Percentiles rank a stretch among this genome's conserved stretches.
Conservation (phyloP, 1,139 yeast genomes). For the Candida frijolesensis region DNA sequence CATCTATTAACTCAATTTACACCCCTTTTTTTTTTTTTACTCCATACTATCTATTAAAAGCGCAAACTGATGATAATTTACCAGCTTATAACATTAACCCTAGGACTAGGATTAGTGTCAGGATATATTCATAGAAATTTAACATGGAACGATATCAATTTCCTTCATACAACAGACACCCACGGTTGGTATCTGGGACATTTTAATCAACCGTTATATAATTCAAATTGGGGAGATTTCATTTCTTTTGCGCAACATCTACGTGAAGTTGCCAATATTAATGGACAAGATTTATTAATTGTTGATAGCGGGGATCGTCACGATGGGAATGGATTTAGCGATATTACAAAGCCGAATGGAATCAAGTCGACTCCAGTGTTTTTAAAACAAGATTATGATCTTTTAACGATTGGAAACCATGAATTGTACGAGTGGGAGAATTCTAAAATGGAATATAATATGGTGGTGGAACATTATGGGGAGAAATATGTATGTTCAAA, state of each 20-base stretch:
- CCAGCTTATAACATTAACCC: neutral
- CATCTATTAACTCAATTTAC: neutral
- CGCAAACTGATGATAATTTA: neutral
- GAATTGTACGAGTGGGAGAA: constrained; percentile 78
- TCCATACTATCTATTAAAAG: neutral
- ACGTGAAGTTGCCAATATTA: constrained; percentile 41
- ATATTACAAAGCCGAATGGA: constrained; percentile 77
- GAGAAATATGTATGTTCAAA: constrained; percentile 77
- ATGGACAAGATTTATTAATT: constrained; percentile 63
- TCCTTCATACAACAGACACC: constrained; percentile 92
- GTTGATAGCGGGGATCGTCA: constrained; percentile 93
- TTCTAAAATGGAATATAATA: constrained; percentile 65
- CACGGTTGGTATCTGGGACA: constrained; percentile 97
- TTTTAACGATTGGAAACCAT: constrained; percentile 89
- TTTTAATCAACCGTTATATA: constrained; percentile 67
- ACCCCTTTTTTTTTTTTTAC: too few relatives aligned
- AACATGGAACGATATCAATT: constrained; percentile 71
- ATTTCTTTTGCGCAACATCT: constrained; percentile 64
- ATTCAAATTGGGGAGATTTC: constrained; percentile 94
- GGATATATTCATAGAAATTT: constrained; percentile 40
- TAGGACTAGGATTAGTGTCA: neutral
- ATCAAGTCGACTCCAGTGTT: constrained; percentile 62
- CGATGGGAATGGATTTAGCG: constrained; percentile 91
- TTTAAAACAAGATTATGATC: constrained; percentile 68
- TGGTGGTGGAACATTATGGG: constrained; percentile 58